These are phyloP conservation scores for Ceratobasidium sp. DNA, from an alignment of 1,284 basidiomycete species.

Conservation along the genomic window DNA sequence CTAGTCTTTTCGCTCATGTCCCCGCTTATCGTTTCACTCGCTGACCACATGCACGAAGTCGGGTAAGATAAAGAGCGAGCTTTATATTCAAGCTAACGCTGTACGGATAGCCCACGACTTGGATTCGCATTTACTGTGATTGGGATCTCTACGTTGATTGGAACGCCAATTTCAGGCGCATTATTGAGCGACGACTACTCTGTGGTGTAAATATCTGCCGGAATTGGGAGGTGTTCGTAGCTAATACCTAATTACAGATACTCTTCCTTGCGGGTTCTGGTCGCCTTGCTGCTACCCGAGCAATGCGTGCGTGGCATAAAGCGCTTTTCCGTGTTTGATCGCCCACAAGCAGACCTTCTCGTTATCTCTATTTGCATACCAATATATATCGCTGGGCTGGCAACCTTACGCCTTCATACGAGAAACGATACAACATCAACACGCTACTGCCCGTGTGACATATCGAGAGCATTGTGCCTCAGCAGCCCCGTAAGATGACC, in stretches of 20 bases:
- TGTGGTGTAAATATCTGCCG: slow-evolving; percentile 9
- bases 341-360: no score
- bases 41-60: slow-evolving; percentile 25
- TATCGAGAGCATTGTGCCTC: no score
- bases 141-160: slow-evolving; percentile 23
- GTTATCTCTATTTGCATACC: no score
- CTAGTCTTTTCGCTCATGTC: slow-evolving; percentile 33
- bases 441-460: no score
- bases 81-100: no score
- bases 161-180: slow-evolving; percentile 34
- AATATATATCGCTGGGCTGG: no score
- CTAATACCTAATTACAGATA: not conserved
- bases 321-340: not conserved
- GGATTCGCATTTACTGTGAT: slow-evolving; percentile 29
- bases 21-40: slow-evolving; percentile 18
- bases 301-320: not conserved
- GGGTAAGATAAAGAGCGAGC: slow-evolving; percentile 12
- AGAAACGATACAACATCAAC: no score
- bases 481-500: no score
- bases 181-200: slow-evolving; percentile 22
- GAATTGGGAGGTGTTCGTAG: not conserved
- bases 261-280: not conserved
- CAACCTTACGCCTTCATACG: no score
- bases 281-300: not conserved
- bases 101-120: slow-evolving; percentile 18